These are phyloP conservation scores for Ophiosphaerella narmari DNA, from an alignment of 2,329 filamentous ascomycete genomes.

Conservation along the genomic window DNA sequence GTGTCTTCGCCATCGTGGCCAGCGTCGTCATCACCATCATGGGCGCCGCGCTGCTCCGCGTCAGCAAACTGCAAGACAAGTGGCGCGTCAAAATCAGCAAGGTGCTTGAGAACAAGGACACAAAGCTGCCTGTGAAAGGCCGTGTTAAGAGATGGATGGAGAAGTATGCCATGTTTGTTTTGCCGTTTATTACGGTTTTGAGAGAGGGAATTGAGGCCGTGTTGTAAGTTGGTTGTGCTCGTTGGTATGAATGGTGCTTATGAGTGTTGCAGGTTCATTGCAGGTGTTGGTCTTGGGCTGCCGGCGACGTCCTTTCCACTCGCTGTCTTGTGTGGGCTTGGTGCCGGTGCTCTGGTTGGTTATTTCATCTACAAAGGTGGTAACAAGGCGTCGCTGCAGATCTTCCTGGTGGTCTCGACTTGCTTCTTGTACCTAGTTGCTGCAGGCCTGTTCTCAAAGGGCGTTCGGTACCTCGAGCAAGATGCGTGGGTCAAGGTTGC, in stretches of 20 bases:
- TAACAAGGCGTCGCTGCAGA: slow-evolving; percentile 68
- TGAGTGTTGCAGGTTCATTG: slow-evolving; percentile 64
- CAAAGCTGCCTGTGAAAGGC: slow-evolving; percentile 43
- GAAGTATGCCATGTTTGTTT: slow-evolving; percentile 83
- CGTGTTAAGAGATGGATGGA: slow-evolving; percentile 68
- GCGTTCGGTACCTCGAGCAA: slow-evolving; percentile 74
- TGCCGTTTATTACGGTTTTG: slow-evolving; percentile 87
- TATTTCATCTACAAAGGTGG: slow-evolving; percentile 77
- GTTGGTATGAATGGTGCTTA: background rate
- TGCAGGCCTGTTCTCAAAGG: slow-evolving; percentile 78
- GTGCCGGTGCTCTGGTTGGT: slow-evolving; percentile 69
- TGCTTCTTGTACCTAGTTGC: slow-evolving; percentile 84
- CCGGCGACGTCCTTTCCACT: slow-evolving; percentile 79
- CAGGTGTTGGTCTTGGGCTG: slow-evolving; percentile 77
- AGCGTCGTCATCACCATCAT: slow-evolving; percentile 80
- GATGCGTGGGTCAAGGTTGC: slow-evolving; percentile 69
- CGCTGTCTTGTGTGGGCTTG: slow-evolving; percentile 72
- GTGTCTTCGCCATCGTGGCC: slow-evolving; percentile 75
- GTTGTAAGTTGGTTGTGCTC: slow-evolving; percentile 49
- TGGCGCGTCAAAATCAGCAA: slow-evolving; percentile 83
- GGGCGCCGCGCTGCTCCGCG: slow-evolving; percentile 77
- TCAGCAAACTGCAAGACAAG: slow-evolving; percentile 83
- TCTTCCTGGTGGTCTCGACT: slow-evolving; percentile 81
- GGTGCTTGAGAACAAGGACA: slow-evolving; percentile 64
- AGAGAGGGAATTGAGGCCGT: slow-evolving; percentile 86